Evolutionary conservation across 75 land plant species (phyloP).

Genomic region (Cryptomeria japonica): DNA sequence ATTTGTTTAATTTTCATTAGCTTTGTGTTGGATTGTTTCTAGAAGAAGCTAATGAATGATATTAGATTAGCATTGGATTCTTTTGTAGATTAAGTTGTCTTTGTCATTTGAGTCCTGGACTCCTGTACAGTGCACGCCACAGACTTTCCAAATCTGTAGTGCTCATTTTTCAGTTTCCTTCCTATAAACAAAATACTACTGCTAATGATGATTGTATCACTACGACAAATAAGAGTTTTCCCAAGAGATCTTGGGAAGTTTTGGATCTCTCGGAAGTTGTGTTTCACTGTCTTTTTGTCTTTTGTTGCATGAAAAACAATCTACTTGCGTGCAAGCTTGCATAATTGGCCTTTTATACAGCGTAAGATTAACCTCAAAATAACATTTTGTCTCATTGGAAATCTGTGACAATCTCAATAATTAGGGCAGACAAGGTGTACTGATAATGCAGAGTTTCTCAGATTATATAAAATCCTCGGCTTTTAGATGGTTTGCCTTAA

Average conservation of each 20-base stretch:
- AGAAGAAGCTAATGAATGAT: not conserved
- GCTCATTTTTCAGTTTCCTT: not conserved
- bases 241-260: constrained; percentile 1
- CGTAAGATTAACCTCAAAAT: not conserved
- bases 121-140: constrained; percentile 5
- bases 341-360: not conserved
- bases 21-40: constrained; percentile 1
- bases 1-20: constrained; percentile 1
- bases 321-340: not conserved
- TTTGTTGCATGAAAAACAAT: not conserved
- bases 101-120: not conserved
- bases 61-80: not conserved
- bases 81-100: constrained; percentile 2
- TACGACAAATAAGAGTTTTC: constrained; percentile 2
- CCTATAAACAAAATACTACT: not conserved
- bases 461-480: not conserved
- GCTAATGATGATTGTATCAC: constrained; percentile 6
- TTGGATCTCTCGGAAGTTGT: constrained; percentile 4
- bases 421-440: not conserved
- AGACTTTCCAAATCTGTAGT: not conserved
- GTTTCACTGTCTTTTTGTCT: not conserved
- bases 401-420: not conserved
- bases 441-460: not conserved
- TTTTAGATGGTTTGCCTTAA: not conserved
- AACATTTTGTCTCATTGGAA: constrained; percentile 1